Evolutionary conservation across 345 rosid genomes (phyloP).

Genomic region (Geranium rotundifolium): DNA sequence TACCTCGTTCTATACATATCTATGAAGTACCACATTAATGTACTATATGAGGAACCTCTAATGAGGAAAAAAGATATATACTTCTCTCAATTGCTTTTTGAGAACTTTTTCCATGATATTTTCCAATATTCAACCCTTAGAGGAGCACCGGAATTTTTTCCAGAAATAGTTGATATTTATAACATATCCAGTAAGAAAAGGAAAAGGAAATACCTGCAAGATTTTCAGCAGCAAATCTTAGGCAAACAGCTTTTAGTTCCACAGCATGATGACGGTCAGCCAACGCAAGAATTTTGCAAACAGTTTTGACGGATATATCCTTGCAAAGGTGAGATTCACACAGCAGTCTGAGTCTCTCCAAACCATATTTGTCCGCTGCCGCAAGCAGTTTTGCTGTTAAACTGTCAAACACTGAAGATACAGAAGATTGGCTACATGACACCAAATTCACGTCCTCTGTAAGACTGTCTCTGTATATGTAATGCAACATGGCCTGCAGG

Average conservation of each 20-base stretch:
- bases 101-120: no score
- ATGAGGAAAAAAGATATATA: no score
- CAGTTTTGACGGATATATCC: slow-evolving; percentile 41
- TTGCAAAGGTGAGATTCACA: slow-evolving; percentile 52
- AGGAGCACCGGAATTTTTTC: no score
- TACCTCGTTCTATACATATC: no score
- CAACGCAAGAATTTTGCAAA: slow-evolving; percentile 38
- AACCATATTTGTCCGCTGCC: slow-evolving; percentile 43
- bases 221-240: slow-evolving; percentile 49
- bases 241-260: slow-evolving; percentile 45
- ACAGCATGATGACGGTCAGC: slow-evolving; percentile 46
- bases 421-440: slow-evolving; percentile 23
- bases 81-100: no score
- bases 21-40: no score
- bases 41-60: no score
- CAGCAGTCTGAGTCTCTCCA: slow-evolving; percentile 42
- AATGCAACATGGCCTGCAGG: slow-evolving; percentile 42
- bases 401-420: slow-evolving; percentile 25
- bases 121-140: no score
- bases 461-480: slow-evolving; percentile 43
- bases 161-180: no score
- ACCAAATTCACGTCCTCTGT: slow-evolving; percentile 41
- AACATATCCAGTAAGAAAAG: no score
- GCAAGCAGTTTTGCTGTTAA: slow-evolving; percentile 38
- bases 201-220: slow-evolving; percentile 14